Percentiles rank a stretch among this genome's conserved stretches.
These are phyloP conservation scores for Rugonectria rugulosa DNA, from an alignment of 2,329 filamentous ascomycete species.

Conservation along the genomic window DNA sequence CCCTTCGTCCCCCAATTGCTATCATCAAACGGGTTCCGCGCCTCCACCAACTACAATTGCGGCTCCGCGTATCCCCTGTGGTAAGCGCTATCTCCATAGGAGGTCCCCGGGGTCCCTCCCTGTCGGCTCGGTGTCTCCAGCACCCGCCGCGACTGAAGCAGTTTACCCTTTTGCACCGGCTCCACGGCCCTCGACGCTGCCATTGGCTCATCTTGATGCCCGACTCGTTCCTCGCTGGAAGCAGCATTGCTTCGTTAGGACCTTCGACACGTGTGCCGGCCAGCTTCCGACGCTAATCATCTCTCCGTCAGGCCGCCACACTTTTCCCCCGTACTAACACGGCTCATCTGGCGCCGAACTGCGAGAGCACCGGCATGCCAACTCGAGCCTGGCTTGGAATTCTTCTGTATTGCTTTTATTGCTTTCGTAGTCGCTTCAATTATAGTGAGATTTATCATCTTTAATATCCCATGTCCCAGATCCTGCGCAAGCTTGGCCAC, in stretches of 20 bases:
- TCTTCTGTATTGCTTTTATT: too few relatives aligned
- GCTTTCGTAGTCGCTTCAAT: too few relatives aligned
- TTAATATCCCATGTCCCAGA: too few relatives aligned
- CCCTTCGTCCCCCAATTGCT: not conserved
- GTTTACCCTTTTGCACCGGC: not conserved
- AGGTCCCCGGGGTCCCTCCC: not conserved
- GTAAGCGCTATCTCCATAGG: slow-evolving; percentile 77
- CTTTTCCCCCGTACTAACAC: not conserved
- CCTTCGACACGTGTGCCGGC: slow-evolving; percentile 1
- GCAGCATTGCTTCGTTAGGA: not conserved
- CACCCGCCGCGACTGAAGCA: too few relatives aligned
- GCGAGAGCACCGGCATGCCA: not conserved
- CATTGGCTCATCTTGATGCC: not conserved
- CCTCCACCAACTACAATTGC: not conserved
- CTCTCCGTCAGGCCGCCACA: not conserved
- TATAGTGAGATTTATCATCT: too few relatives aligned
- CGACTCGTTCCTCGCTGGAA: not conserved
- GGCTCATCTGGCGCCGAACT: not conserved
- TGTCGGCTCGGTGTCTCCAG: not conserved
- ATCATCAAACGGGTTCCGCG: not conserved
- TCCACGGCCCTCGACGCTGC: not conserved
- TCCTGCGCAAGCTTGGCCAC: not conserved
- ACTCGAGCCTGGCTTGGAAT: not conserved
- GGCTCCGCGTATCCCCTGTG: slow-evolving; percentile 62
- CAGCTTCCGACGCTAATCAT: slow-evolving; percentile 1